Evolutionary conservation across 441 rosid genomes (phyloP).

Genomic region (Francoa sonchifolia): DNA sequence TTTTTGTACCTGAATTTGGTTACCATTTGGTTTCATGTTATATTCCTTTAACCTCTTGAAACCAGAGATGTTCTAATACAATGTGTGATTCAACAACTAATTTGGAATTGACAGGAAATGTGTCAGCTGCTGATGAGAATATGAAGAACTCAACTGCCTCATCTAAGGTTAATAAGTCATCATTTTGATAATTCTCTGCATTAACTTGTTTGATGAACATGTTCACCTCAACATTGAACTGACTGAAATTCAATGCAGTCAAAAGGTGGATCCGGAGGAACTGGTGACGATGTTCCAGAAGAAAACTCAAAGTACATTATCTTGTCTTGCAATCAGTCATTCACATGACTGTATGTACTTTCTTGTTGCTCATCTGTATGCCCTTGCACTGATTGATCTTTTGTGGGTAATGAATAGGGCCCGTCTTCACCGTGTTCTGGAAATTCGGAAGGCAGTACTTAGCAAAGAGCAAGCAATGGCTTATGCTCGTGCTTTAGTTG

Average conservation of each 20-base stretch:
- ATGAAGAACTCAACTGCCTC: conserved; percentile 27
- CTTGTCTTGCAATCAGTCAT: conserved; percentile 8
- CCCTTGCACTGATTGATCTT: conserved; percentile 13
- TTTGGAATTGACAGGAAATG: conserved; percentile 22
- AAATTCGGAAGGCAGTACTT: conserved; percentile 63
- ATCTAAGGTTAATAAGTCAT: conserved; percentile 27
- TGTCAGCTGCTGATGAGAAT: conserved; percentile 27
- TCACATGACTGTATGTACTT: conserved; percentile 1
- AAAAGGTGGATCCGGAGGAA: conserved; percentile 33
- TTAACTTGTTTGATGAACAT: conserved; percentile 6
- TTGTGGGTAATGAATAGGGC: conserved; percentile 38
- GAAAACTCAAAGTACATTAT: conserved; percentile 72
- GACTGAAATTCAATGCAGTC: conserved; percentile 35
- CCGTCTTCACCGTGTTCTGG: conserved; percentile 77
- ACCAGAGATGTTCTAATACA: too few species aligned
- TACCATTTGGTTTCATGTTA: too few species aligned
- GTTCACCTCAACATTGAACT: too few species aligned
- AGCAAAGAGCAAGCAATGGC: conserved; percentile 98
- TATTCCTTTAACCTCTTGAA: not conserved
- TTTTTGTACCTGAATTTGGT: too few species aligned
- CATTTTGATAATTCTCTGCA: conserved; percentile 3
- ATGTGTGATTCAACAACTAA: not conserved
- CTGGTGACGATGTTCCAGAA: conserved; percentile 25
- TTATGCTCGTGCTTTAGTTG: conserved; percentile 82
- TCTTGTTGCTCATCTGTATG: conserved; percentile 7